phyloP scores from a whole-genome alignment of 2,329 filamentous ascomycete species.

The Plenodomus tracheiphilus region DNA sequence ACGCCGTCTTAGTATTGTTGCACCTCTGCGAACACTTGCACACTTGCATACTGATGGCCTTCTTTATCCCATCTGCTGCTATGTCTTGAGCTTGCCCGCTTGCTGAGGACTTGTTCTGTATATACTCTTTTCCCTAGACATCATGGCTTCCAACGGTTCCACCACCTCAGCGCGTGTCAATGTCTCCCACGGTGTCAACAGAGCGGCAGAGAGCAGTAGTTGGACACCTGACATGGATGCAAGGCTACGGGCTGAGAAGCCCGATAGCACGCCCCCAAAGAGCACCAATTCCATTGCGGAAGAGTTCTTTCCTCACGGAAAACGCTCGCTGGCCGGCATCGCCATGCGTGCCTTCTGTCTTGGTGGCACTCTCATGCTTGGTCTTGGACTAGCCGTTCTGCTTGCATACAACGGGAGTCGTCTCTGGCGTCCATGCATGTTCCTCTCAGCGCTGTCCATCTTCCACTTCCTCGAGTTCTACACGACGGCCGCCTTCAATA shows the following conservation, averaged over 20 bases:
- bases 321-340: conserved; percentile 53
- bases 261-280: conserved; percentile 19
- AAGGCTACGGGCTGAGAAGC: conserved; percentile 28
- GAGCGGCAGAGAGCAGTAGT: conserved; percentile 22
- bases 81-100: conserved; percentile 7
- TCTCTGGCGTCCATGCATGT: conserved; percentile 65
- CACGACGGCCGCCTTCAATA: conserved; percentile 84
- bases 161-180: conserved; percentile 23
- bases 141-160: conserved; percentile 32
- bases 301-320: conserved; percentile 47
- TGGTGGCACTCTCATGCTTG: conserved; percentile 43
- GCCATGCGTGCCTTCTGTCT: conserved; percentile 51
- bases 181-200: conserved; percentile 37
- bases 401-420: conserved; percentile 40
- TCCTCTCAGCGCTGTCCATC: conserved; percentile 67
- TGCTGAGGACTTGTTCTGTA: neutral
- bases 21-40: neutral
- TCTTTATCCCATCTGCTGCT: neutral
- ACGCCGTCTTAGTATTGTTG: conserved; percentile 11
- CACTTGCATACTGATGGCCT: neutral
- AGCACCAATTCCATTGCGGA: conserved; percentile 20
- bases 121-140: neutral
- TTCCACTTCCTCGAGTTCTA: conserved; percentile 99
- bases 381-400: conserved; percentile 35
- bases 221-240: conserved; percentile 35